Conservation (phyloP, 257 asterid genomes). For the Verbena officinalis region DNA sequence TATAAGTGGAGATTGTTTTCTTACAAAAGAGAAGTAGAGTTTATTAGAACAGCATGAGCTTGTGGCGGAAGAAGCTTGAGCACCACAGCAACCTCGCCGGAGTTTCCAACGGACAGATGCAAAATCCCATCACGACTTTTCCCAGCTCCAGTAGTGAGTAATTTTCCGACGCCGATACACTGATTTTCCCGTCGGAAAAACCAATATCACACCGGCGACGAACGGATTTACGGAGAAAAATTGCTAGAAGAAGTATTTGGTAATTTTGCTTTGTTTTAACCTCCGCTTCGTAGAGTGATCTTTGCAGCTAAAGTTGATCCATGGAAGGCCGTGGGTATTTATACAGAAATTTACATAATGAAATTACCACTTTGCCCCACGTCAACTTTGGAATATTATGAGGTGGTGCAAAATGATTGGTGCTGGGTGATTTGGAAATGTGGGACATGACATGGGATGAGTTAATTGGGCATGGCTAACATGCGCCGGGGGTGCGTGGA, state of each 20-base stretch:
- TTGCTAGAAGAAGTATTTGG: conserved; percentile 32
- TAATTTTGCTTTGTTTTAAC: not conserved
- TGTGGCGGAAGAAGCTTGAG: conserved; percentile 99
- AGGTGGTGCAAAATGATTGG: conserved; percentile 27
- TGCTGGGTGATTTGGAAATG: conserved; percentile 36
- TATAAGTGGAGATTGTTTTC: conserved; percentile 13
- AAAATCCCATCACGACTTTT: conserved; percentile 81
- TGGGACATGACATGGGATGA: conserved; percentile 18
- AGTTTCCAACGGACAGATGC: conserved; percentile 82
- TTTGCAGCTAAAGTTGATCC: conserved; percentile 50
- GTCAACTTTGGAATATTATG: conserved; percentile 18
- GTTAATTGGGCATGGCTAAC: conserved; percentile 38
- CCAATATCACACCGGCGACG: not conserved
- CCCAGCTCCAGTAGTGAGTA: conserved; percentile 55
- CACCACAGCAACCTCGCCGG: conserved; percentile 99
- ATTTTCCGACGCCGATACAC: not conserved
- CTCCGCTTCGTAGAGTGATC: conserved; percentile 23
- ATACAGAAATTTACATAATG: not conserved
- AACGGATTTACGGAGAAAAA: conserved; percentile 14
- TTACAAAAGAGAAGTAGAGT: conserved; percentile 16
- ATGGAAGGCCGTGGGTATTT: conserved; percentile 33
- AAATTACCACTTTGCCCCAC: conserved; percentile 44
- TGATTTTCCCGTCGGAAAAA: conserved; percentile 21
- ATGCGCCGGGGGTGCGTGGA: conserved; percentile 48
- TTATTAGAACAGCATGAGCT: conserved; percentile 79